Evolutionary conservation across 306 rosid species (phyloP), one percentile per base, ranked within the genome.

Genomic region (Trifolium repens): DNA sequence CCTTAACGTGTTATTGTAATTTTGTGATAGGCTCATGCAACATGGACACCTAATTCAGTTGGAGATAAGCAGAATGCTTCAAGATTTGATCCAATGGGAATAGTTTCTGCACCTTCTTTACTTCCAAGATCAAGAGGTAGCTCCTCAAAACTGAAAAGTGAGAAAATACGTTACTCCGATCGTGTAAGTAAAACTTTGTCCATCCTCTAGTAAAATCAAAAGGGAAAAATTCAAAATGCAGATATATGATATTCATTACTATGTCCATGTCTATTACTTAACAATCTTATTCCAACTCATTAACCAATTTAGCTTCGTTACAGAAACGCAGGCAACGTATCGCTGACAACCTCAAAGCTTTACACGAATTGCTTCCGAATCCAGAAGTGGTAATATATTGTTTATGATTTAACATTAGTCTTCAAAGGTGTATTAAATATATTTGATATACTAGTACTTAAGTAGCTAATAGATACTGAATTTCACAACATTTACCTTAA

Each of bases 311-410:
- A 24, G 66, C 55, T 72, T 47, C 37, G 75, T 39, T 74, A 50
- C 86, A 93, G 98, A 76, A 77, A 59, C 96, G 98, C 75, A 83
- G 88, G 86, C 78, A 78, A 40, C 89, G 93, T 46, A 88, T 91
- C 50, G 71, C 87, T 80, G 96, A 89, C 32, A 91, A 79, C 72
- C 77, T 93, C 55, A 75, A 78, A 59, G 88, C 96, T 13, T 82
- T 93, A 72, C 92, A 82, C 43, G 83, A 85, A 63, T 83, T 93
- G 81, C 97, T 93, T 71, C 97, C 98, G 59, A 67, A 78, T 75
- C 80, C 89, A 71, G 71, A 76, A 17, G 84, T 83, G 98, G 98
- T 93, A 87, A 80, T 67, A 17, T 69, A 39, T 63, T 78, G 30
- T 40, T 66, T 62, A 17, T 34, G 70, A 40, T 39, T 52, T 2